Percentiles rank a stretch among this genome's conserved stretches.
These are phyloP conservation scores for Dorcoceras hygrometricum DNA, from an alignment of 257 asterid genomes.

Conservation along the genomic window DNA sequence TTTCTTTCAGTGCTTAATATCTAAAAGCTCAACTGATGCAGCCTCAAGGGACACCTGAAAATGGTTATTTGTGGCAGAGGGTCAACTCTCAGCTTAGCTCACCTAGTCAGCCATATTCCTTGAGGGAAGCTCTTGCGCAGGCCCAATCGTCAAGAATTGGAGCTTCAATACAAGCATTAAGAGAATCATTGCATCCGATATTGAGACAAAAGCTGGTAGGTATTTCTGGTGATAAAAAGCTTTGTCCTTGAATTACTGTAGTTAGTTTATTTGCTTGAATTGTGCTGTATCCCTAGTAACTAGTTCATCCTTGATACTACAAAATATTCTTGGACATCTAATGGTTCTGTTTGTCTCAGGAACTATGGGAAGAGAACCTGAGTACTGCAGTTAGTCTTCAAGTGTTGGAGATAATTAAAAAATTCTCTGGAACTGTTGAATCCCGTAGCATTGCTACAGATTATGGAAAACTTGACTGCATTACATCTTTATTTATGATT, in stretches of 20 bases:
- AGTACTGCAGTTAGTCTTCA: conserved; percentile 95
- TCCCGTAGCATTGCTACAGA: conserved; percentile 87
- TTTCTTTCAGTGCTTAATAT: conserved; percentile 21
- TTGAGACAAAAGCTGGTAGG: conserved; percentile 95
- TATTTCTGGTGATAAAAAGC: conserved; percentile 22
- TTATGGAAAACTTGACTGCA: conserved; percentile 96
- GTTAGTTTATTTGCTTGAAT: conserved; percentile 20
- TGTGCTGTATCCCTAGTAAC: conserved; percentile 11
- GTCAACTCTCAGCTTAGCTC: conserved; percentile 96
- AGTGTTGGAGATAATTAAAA: conserved; percentile 79
- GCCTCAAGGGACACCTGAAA: conserved; percentile 98
- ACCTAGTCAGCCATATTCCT: conserved; percentile 96
- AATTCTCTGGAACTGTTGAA: conserved; percentile 79
- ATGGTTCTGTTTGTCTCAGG: conserved; percentile 51
- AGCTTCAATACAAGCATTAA: conserved; percentile 85
- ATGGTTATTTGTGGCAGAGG: conserved; percentile 97
- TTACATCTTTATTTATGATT: conserved; percentile 79
- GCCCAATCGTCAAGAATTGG: conserved; percentile 98
- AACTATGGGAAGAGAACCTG: conserved; percentile 99
- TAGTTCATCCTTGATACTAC: conserved; percentile 5
- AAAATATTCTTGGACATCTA: conserved; percentile 17
- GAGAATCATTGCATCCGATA: conserved; percentile 95
- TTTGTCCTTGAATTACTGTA: conserved; percentile 18
- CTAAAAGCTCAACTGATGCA: conserved; percentile 41
- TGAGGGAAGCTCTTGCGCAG: conserved; percentile 97